Evolutionary conservation across 2,329 filamentous ascomycete species (phyloP).

Genomic region (Septoria linicola): DNA sequence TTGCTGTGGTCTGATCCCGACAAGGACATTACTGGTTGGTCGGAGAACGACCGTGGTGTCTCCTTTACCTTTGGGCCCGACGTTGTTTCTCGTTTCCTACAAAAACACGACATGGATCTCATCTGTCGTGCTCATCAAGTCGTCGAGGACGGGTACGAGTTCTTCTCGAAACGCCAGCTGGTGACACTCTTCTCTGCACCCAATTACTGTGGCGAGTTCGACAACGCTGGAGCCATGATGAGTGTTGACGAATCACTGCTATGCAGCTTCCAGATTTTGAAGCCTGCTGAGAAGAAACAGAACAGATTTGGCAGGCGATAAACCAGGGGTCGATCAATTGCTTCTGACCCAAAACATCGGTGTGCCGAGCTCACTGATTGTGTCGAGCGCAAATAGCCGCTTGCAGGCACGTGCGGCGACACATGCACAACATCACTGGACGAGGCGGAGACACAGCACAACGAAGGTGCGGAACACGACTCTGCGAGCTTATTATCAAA

Average conservation of each 20-base stretch:
- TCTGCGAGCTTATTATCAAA: background rate
- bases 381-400: slow-evolving; percentile 17
- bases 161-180: slow-evolving; percentile 97
- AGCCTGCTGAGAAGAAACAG: slow-evolving; percentile 99
- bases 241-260: slow-evolving; percentile 97
- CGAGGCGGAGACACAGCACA: slow-evolving; percentile 9
- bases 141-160: slow-evolving; percentile 98
- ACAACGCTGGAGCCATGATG: slow-evolving; percentile 99
- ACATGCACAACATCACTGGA: slow-evolving; percentile 17
- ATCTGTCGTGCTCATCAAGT: slow-evolving; percentile 99
- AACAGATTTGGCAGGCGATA: slow-evolving; percentile 99
- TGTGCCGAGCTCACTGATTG: slow-evolving; percentile 13
- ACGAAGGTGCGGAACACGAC: background rate
- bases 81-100: slow-evolving; percentile 93
- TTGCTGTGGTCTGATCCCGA: slow-evolving; percentile 98
- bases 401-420: slow-evolving; percentile 12
- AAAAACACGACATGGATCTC: slow-evolving; percentile 99
- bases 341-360: slow-evolving; percentile 2
- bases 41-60: slow-evolving; percentile 96
- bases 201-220: slow-evolving; percentile 99
- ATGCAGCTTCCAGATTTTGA: slow-evolving; percentile 99
- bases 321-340: slow-evolving; percentile 7
- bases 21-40: slow-evolving; percentile 99
- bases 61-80: slow-evolving; percentile 98
- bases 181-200: slow-evolving; percentile 97